Percentiles rank a stretch among this genome's conserved stretches.
Conservation (phyloP, 257 asterid genomes). For the Solanum etuberosum region DNA sequence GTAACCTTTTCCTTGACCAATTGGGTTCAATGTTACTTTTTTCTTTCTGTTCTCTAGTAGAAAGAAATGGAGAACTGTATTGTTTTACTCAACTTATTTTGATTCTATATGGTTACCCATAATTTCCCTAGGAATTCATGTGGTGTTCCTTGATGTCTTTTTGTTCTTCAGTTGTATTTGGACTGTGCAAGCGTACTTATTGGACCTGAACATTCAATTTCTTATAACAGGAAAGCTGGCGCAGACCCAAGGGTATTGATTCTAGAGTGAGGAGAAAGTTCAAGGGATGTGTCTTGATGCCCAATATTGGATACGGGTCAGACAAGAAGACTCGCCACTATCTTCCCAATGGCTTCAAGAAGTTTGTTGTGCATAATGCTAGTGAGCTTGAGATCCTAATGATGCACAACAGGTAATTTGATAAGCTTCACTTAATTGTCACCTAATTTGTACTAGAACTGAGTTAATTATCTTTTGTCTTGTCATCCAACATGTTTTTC, state of each 20-base stretch:
- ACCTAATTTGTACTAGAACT: neutral
- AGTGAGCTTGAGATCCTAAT: slow-evolving; percentile 55
- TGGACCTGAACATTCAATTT: neutral
- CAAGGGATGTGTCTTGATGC: slow-evolving; percentile 4
- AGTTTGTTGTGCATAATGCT: slow-evolving; percentile 2
- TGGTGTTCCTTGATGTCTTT: neutral
- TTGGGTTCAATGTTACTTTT: neutral
- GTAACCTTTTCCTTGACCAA: neutral
- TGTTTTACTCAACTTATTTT: neutral
- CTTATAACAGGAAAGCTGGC: slow-evolving; percentile 45
- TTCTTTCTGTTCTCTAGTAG: neutral
- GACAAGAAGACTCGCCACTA: slow-evolving; percentile 2
- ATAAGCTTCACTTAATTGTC: no score
- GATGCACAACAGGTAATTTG: slow-evolving; percentile 68
- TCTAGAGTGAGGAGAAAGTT: slow-evolving; percentile 19
- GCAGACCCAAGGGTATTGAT: slow-evolving; percentile 77
- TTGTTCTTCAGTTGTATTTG: neutral
- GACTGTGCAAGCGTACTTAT: neutral
- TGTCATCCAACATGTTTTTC: neutral
- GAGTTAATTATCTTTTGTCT: neutral
- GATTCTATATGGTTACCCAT: neutral
- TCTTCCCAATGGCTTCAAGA: slow-evolving; percentile 1
- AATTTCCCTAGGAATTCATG: neutral
- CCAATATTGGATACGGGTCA: neutral
- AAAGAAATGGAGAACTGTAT: neutral